A percentile compares a stretch with the other conserved stretches of the same genome.
These are phyloP conservation scores for Astrephomene gubernaculifera DNA, from an alignment of 139 green algal species.

Conservation along the genomic window DNA sequence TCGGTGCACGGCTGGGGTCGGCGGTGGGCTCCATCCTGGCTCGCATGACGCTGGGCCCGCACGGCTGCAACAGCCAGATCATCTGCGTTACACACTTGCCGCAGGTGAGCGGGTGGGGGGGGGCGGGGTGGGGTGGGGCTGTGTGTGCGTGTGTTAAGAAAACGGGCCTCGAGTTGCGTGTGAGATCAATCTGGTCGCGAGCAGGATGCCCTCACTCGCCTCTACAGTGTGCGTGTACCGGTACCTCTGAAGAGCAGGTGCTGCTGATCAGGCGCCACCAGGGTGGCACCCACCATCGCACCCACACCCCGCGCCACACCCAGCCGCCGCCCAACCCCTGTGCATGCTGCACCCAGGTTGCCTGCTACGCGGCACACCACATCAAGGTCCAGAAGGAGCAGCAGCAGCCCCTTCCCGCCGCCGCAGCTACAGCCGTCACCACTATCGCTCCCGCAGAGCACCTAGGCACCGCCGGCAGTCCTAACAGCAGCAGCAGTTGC, in stretches of 20 bases:
- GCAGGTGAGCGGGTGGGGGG: constrained; percentile 61
- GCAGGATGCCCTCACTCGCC: too few species aligned
- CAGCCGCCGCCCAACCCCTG: too few species aligned
- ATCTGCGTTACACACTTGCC: constrained; percentile 86
- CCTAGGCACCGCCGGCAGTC: too few species aligned
- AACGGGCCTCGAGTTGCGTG: too few species aligned
- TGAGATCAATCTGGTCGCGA: too few species aligned
- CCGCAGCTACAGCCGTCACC: too few species aligned
- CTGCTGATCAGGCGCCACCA: too few species aligned
- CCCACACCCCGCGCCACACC: too few species aligned
- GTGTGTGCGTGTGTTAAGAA: not conserved
- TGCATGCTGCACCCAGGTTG: constrained; percentile 82
- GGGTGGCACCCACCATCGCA: too few species aligned
- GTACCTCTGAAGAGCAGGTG: too few species aligned
- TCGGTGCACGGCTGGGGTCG: constrained; percentile 76
- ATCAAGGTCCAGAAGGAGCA: constrained; percentile 73
- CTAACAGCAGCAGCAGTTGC: not conserved
- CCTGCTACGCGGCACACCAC: constrained; percentile 78
- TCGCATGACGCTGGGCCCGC: constrained; percentile 58
- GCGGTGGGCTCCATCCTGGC: constrained; percentile 74
- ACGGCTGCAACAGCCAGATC: constrained; percentile 66
- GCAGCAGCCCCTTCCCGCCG: not conserved
- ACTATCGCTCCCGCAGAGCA: too few species aligned
- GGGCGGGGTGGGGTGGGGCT: not conserved
- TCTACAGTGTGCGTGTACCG: too few species aligned